Evolutionary conservation across 345 rosid species (phyloP).

Genomic region (Aquilaria malaccensis): DNA sequence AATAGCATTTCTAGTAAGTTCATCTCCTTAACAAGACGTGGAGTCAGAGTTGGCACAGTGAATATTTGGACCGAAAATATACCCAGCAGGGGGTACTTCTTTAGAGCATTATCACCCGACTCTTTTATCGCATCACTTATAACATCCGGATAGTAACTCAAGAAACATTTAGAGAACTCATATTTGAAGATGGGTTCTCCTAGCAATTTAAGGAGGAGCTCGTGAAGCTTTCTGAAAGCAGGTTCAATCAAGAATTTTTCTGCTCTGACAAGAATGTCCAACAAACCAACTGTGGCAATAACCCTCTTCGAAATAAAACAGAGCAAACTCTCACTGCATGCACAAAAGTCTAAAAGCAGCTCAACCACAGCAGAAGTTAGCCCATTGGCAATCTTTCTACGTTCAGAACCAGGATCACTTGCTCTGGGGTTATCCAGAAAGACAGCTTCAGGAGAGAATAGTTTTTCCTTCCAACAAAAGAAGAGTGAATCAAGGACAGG

Average conservation of each 20-base stretch:
- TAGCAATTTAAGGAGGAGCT: conserved; percentile 73
- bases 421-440: conserved; percentile 27
- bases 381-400: conserved; percentile 47
- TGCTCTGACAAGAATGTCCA: conserved; percentile 64
- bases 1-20: conserved; percentile 55
- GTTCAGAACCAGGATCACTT: conserved; percentile 21
- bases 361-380: conserved; percentile 60
- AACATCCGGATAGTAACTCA: conserved; percentile 65
- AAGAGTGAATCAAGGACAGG: conserved; percentile 74
- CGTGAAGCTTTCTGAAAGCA: conserved; percentile 56
- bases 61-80: conserved; percentile 90
- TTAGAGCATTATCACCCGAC: conserved; percentile 30
- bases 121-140: conserved; percentile 54
- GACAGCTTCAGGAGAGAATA: conserved; percentile 35
- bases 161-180: conserved; percentile 80
- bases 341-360: conserved; percentile 77
- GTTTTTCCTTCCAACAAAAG: conserved; percentile 56
- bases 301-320: conserved; percentile 71
- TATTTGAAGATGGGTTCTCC: conserved; percentile 86
- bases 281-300: conserved; percentile 45
- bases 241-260: conserved; percentile 54
- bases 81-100: conserved; percentile 49
- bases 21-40: conserved; percentile 87
- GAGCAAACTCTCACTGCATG: conserved; percentile 82
- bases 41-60: conserved; percentile 86